phyloP scores from a whole-genome alignment of 805 yeast genomes.

The Suhomyces sp. region DNA sequence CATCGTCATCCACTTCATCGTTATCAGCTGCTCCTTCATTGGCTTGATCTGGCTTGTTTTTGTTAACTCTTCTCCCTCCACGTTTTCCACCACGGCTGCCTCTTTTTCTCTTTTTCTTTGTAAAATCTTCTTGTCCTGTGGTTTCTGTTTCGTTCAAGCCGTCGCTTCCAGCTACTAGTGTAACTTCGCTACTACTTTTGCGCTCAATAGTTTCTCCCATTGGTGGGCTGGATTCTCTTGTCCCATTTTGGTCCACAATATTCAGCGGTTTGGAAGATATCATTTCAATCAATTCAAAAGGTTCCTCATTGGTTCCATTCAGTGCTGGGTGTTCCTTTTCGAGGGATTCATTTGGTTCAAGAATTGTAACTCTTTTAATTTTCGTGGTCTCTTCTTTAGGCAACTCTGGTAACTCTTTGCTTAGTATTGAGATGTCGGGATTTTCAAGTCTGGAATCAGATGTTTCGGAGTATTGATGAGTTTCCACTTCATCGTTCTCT shows the following conservation, averaged over 20 bases:
- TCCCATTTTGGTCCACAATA: too few relatives aligned
- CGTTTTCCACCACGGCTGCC: slow-evolving; percentile 85
- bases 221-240: too few relatives aligned
- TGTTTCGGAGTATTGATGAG: too few relatives aligned
- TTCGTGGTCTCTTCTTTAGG: background rate
- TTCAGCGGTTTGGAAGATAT: too few relatives aligned
- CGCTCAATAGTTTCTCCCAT: slow-evolving; percentile 2
- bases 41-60: slow-evolving; percentile 40
- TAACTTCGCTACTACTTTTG: slow-evolving; percentile 7
- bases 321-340: slow-evolving; percentile 12
- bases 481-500: too few relatives aligned
- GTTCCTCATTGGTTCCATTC: background rate
- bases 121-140: slow-evolving; percentile 11
- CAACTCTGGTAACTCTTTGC: slow-evolving; percentile 3
- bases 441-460: background rate
- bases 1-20: slow-evolving; percentile 12
- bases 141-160: slow-evolving; percentile 19
- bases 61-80: slow-evolving; percentile 30
- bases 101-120: slow-evolving; percentile 67
- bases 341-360: slow-evolving; percentile 17
- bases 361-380: slow-evolving; percentile 21
- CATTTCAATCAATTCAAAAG: background rate
- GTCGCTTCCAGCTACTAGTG: background rate
- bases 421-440: background rate
- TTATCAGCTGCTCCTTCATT: slow-evolving; percentile 9